These are phyloP conservation scores for Volvox reticuliferus DNA, from an alignment of 139 green algal genomes.

Conservation along the genomic window DNA sequence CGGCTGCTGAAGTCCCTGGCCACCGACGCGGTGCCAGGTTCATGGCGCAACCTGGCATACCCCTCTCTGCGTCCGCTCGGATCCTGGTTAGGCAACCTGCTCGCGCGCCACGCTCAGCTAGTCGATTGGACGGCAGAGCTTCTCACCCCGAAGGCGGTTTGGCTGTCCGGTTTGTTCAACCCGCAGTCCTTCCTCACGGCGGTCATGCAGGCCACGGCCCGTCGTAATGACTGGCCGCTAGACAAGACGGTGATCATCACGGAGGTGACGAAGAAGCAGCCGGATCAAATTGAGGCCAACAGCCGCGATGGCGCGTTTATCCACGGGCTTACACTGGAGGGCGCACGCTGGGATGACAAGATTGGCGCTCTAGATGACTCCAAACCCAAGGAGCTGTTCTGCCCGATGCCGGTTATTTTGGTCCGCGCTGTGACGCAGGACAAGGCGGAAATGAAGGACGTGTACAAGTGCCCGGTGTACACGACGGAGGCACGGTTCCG, in stretches of 20 bases:
- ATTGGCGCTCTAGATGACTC: conserved; percentile 82
- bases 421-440: conserved; percentile 83
- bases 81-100: conserved; percentile 81
- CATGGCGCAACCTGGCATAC: conserved; percentile 85
- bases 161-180: conserved; percentile 91
- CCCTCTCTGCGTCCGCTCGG: conserved; percentile 80
- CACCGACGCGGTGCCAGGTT: conserved; percentile 77
- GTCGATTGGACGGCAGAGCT: conserved; percentile 77
- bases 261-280: conserved; percentile 64
- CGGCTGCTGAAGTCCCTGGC: conserved; percentile 75
- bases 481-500: conserved; percentile 90
- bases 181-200: conserved; percentile 91
- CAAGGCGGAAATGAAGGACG: conserved; percentile 74
- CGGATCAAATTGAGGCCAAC: conserved; percentile 73
- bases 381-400: conserved; percentile 85
- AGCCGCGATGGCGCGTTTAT: conserved; percentile 80
- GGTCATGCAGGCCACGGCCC: conserved; percentile 90
- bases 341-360: conserved; percentile 87
- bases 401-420: conserved; percentile 80
- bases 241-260: conserved; percentile 91
- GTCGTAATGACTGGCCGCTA: conserved; percentile 84
- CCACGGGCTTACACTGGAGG: conserved; percentile 85
- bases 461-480: conserved; percentile 91
- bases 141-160: conserved; percentile 74
- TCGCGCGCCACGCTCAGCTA: conserved; percentile 85